Evolutionary conservation across 2,329 filamentous ascomycete species (phyloP).

Genomic region (Nemania abortiva): DNA sequence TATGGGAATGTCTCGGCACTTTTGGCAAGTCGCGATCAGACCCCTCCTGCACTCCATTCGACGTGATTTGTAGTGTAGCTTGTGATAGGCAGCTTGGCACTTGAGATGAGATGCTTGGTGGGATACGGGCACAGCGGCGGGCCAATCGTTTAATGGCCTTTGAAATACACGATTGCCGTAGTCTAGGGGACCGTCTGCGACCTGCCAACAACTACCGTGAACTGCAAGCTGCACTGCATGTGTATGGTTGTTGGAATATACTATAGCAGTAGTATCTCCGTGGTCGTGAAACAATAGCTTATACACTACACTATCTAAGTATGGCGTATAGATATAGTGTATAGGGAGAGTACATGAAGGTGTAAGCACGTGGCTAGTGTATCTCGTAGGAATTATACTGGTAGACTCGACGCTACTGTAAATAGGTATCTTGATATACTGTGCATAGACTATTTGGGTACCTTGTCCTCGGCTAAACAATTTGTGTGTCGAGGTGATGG

Average conservation of each 20-base stretch:
- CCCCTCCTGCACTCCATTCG: background rate
- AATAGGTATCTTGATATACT: background rate
- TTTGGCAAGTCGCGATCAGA: conserved; percentile 13
- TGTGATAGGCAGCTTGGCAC: background rate
- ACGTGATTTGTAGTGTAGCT: background rate
- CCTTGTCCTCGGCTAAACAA: conserved; percentile 20
- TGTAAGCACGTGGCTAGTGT: background rate
- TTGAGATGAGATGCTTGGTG: background rate
- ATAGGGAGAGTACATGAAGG: background rate
- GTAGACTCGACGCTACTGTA: background rate
- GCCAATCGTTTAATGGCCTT: background rate
- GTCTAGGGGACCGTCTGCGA: background rate
- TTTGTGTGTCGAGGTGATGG: conserved; percentile 1
- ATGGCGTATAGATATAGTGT: background rate
- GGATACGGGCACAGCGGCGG: background rate
- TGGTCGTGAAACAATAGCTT: conserved; percentile 6
- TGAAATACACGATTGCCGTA: background rate
- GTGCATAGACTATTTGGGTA: background rate
- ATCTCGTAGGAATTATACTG: background rate
- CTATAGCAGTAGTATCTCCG: background rate
- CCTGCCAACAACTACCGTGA: background rate
- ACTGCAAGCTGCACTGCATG: background rate
- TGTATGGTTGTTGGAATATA: background rate
- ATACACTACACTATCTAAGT: background rate
- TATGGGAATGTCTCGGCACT: conserved; percentile 3